Conservation (phyloP, 2,329 filamentous ascomycete genomes). For the Exophiala sp. region DNA sequence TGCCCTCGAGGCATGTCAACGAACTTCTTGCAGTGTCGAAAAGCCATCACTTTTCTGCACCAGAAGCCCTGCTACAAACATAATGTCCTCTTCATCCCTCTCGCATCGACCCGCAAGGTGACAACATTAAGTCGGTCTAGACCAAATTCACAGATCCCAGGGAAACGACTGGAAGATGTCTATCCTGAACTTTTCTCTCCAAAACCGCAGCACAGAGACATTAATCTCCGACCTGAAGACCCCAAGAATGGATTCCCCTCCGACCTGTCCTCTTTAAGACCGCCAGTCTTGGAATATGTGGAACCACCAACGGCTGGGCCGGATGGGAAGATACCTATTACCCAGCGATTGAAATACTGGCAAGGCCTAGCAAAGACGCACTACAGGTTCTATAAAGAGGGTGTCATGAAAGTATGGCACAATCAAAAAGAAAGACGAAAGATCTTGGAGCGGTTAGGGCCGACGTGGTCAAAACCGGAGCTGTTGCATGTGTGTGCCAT, state of each 20-base stretch:
- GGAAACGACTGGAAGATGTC: background rate
- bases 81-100: background rate
- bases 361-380: conserved; percentile 66
- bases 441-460: conserved; percentile 24
- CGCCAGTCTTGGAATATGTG: conserved; percentile 4
- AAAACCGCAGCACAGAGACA: background rate
- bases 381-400: conserved; percentile 77
- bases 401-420: conserved; percentile 62
- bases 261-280: conserved; percentile 7
- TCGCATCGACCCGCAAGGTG: background rate
- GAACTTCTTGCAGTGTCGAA: background rate
- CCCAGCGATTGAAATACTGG: conserved; percentile 42
- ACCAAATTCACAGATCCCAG: background rate
- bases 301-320: background rate
- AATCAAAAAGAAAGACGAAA: conserved; percentile 51
- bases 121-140: background rate
- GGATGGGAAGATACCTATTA: conserved; percentile 4
- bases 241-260: background rate
- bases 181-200: background rate
- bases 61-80: background rate
- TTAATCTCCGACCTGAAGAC: background rate
- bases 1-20: background rate
- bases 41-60: background rate
- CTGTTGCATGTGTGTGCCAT: background rate
- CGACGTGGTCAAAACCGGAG: background rate